phyloP scores from a whole-genome alignment of 2,329 filamentous ascomycete genomes.

The Kalmusia sp. region DNA sequence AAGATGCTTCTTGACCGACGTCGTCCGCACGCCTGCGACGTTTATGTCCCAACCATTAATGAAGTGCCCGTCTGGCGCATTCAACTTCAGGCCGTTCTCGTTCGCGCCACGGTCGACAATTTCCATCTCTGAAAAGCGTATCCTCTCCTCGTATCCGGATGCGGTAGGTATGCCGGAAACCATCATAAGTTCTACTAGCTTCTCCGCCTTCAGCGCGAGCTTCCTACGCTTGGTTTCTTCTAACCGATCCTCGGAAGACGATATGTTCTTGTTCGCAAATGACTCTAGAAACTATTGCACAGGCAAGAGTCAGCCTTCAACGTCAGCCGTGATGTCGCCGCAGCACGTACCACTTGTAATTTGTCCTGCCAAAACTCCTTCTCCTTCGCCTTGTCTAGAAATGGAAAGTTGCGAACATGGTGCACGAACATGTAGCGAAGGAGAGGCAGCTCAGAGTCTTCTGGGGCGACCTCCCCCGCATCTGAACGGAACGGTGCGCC shows the following conservation, averaged over 20 bases:
- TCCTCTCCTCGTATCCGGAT: conserved; percentile 96
- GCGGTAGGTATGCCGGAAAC: conserved; percentile 95
- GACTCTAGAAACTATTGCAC: conserved; percentile 83
- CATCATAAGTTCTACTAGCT: conserved; percentile 99
- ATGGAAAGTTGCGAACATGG: conserved; percentile 97
- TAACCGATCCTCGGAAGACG: conserved; percentile 91
- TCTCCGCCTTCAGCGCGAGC: conserved; percentile 89
- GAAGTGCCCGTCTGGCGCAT: conserved; percentile 86
- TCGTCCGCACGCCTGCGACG: conserved; percentile 84
- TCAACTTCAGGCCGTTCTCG: conserved; percentile 85
- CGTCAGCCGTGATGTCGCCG: conserved; percentile 9
- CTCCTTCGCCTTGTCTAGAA: conserved; percentile 93
- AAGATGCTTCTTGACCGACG: conserved; percentile 82
- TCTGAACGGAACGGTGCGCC: conserved; percentile 95
- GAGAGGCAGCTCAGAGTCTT: conserved; percentile 93
- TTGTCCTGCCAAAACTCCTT: conserved; percentile 99
- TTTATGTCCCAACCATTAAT: conserved; percentile 98
- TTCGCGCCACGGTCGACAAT: conserved; percentile 94
- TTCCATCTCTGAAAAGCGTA: conserved; percentile 95
- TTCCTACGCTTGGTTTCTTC: conserved; percentile 97
- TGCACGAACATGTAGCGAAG: conserved; percentile 97
- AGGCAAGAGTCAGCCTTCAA: conserved; percentile 24
- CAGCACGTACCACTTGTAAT: conserved; percentile 78
- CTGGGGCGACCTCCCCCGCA: conserved; percentile 87
- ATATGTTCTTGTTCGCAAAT: conserved; percentile 96